These are phyloP conservation scores for Artemisia annua DNA, from an alignment of 129 eudicot genomes.

Conservation along the genomic window DNA sequence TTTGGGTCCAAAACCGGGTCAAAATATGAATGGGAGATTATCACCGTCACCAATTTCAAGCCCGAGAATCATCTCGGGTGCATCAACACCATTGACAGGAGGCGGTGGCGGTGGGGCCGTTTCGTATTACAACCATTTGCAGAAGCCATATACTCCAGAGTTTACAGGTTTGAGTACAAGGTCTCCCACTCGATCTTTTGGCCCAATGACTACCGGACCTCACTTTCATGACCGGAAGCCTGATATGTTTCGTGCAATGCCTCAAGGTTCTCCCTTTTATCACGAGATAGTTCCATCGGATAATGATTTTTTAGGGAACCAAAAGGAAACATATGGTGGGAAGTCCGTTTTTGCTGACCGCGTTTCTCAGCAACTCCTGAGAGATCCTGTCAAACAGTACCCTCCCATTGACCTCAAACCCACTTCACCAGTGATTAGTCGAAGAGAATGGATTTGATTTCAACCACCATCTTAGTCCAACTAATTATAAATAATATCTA, in stretches of 20 bases:
- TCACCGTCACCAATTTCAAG: constrained; percentile 51
- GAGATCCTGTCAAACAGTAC: constrained; percentile 53
- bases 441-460: constrained; percentile 32
- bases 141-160: constrained; percentile 40
- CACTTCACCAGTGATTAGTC: constrained; percentile 32
- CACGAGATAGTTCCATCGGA: constrained; percentile 40
- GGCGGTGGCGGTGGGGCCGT: constrained; percentile 44
- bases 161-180: constrained; percentile 25
- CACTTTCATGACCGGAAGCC: constrained; percentile 48
- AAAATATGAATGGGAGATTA: constrained; percentile 37
- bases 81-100: constrained; percentile 56
- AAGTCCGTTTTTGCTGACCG: constrained; percentile 53
- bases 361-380: constrained; percentile 55
- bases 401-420: constrained; percentile 49
- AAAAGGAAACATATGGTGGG: constrained; percentile 37
- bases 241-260: constrained; percentile 47
- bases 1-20: constrained; percentile 40
- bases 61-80: constrained; percentile 47
- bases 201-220: constrained; percentile 3
- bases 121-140: constrained; percentile 37
- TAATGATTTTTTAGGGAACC: constrained; percentile 51
- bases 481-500: constrained; percentile 27
- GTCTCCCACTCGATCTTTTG: constrained; percentile 43
- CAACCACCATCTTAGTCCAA: constrained; percentile 10
- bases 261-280: constrained; percentile 44